Evolutionary conservation across 805 yeast species (phyloP).

Genomic region (Pichia nanzhaoensis): DNA sequence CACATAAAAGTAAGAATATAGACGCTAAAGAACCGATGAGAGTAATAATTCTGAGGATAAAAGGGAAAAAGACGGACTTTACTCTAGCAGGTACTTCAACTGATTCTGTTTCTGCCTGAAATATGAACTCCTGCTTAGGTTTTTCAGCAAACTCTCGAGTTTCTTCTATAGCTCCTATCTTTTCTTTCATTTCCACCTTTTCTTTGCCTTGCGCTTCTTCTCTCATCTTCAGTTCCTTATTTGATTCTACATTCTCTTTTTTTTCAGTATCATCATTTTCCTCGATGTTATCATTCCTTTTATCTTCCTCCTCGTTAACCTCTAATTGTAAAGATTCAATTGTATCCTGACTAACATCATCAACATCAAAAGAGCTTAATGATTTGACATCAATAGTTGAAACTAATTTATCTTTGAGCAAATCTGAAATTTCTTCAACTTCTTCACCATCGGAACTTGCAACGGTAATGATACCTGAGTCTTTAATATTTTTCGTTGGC

Average conservation of each 20-base stretch:
- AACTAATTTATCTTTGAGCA: conserved; percentile 1
- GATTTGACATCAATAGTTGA: conserved; percentile 12
- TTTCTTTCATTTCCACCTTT: conserved; percentile 1
- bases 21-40: neutral
- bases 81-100: neutral
- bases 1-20: conserved; percentile 37
- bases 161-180: too few relatives aligned
- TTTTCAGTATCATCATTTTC: neutral
- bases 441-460: conserved; percentile 11
- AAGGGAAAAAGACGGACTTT: neutral
- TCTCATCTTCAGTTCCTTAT: neutral
- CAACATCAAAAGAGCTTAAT: conserved; percentile 9
- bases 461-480: neutral
- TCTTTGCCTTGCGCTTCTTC: neutral
- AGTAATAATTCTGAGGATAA: neutral
- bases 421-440: conserved; percentile 1
- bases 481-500: conserved; percentile 17
- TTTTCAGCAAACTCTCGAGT: too few relatives aligned
- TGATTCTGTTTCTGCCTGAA: neutral
- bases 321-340: conserved; percentile 7
- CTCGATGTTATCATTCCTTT: neutral
- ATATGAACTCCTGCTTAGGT: too few relatives aligned
- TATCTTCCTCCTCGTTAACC: conserved; percentile 1
- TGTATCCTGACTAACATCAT: conserved; percentile 10
- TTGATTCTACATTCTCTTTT: neutral